Evolutionary conservation across 805 yeast genomes (phyloP).

Genomic region (Komagataella ulmi): DNA sequence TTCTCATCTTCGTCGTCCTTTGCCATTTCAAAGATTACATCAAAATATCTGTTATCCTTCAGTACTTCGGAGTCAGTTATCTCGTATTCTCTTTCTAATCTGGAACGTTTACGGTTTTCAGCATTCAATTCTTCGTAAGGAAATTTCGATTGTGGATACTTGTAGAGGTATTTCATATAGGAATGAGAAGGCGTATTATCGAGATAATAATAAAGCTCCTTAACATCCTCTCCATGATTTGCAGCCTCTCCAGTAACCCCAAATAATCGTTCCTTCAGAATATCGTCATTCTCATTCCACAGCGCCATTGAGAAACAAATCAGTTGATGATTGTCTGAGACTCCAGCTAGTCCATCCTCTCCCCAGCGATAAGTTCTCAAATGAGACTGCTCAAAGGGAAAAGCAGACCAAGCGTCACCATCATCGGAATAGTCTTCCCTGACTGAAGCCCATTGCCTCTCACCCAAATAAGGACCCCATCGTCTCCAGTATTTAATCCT

Average conservation of each 20-base stretch:
- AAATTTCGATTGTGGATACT: conserved; percentile 78
- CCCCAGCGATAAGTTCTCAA: conserved; percentile 88
- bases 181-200: conserved; percentile 92
- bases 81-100: conserved; percentile 67
- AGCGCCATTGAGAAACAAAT: conserved; percentile 70
- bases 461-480: conserved; percentile 89
- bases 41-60: conserved; percentile 67
- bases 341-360: conserved; percentile 89
- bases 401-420: conserved; percentile 87
- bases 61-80: conserved; percentile 69
- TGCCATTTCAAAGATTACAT: conserved; percentile 82
- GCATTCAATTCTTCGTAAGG: conserved; percentile 69
- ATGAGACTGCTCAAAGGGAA: conserved; percentile 75
- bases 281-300: conserved; percentile 84
- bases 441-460: conserved; percentile 80
- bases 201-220: conserved; percentile 70
- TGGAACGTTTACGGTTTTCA: conserved; percentile 52
- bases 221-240: conserved; percentile 93
- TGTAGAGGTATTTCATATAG: conserved; percentile 82
- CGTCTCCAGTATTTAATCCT: conserved; percentile 54
- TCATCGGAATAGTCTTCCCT: conserved; percentile 77
- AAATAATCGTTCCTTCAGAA: conserved; percentile 74
- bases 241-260: conserved; percentile 91
- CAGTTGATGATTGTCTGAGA: conserved; percentile 70
- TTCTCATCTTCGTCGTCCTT: conserved; percentile 73